Percentiles rank a stretch among this genome's conserved stretches.
Conservation (phyloP, 257 asterid genomes). For the Petrea volubilis region DNA sequence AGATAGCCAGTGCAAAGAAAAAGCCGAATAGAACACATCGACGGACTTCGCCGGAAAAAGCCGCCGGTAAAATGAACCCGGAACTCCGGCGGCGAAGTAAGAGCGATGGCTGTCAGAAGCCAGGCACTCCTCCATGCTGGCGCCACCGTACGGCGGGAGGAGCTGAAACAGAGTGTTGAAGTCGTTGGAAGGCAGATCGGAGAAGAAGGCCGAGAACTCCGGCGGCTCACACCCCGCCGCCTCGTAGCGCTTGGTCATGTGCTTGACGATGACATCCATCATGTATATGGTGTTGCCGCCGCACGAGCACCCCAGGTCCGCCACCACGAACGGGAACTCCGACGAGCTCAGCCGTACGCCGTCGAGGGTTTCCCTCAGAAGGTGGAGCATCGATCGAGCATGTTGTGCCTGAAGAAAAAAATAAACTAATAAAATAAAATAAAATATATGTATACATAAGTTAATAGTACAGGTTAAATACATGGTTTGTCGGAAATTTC, state of each 20-base stretch:
- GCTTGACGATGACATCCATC: slow-evolving; percentile 73
- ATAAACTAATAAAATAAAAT: not conserved
- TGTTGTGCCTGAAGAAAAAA: slow-evolving; percentile 54
- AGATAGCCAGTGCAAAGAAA: slow-evolving; percentile 99
- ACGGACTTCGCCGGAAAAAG: slow-evolving; percentile 75
- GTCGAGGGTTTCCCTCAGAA: slow-evolving; percentile 67
- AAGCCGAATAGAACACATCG: slow-evolving; percentile 85
- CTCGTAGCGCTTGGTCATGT: slow-evolving; percentile 67
- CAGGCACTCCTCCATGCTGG: slow-evolving; percentile 86
- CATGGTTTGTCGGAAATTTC: no score
- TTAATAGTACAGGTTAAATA: no score
- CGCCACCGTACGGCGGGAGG: slow-evolving; percentile 74
- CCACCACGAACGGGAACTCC: slow-evolving; percentile 63
- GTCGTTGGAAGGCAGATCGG: slow-evolving; percentile 91
- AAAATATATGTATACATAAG: no score
- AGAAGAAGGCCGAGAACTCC: slow-evolving; percentile 82
- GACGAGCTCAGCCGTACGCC: slow-evolving; percentile 49
- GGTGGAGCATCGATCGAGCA: slow-evolving; percentile 85
- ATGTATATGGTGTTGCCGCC: slow-evolving; percentile 85
- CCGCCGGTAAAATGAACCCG: slow-evolving; percentile 88
- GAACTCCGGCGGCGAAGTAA: slow-evolving; percentile 94
- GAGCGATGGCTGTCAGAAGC: slow-evolving; percentile 76
- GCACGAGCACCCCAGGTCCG: slow-evolving; percentile 90
- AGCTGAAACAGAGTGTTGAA: slow-evolving; percentile 88
- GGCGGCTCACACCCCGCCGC: slow-evolving; percentile 50